Evolutionary conservation across 2,329 filamentous ascomycete species (phyloP), one percentile per base, ranked within the genome.

Genomic region (Botryotinia convoluta): DNA sequence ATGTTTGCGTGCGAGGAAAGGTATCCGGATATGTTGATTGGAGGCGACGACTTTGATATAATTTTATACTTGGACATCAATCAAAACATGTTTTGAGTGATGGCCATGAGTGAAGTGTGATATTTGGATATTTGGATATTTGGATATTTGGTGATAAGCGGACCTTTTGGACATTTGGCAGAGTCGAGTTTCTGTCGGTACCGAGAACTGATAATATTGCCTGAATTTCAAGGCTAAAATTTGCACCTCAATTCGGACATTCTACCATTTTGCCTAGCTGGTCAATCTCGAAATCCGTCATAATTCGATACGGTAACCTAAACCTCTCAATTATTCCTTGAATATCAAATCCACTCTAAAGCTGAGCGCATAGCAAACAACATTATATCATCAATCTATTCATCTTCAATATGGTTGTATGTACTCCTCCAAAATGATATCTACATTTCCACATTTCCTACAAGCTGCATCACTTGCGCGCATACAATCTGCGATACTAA

Each of bases 391-490:
- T 54, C 51, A 16, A 61, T 45, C 32, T 20, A 54, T 44, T 20
- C 32, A 12, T 54, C 64, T 16, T 54, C 64, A 72, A 61, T 22
- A 69, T 69, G 65, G 65, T 72, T 60, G 71, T 72, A 72, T 37
- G 71, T 72, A 51, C 26, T 22, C 39, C 8, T 26, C 18, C 39
- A 44, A 26, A 29, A 35, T 35, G 0, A 35, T n/a, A 14, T 16
- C 7, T 42, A 7, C 14, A 16, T 14, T 51, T 51, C 12, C 48
- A 51, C 45, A 6, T 14, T 8, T 16, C 18, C 8, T 0, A 4
- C 29, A 3, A 54, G 14, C 32, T 32, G 26, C 35, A 45, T 10
- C 32, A 57, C 2, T 69, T 20, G 26, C 12, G 63, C 29, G 51
- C 63, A 45, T 54, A n/a, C 35, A 37, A 32, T 26, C 26, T 61